Conservation (phyloP, 257 asterid species). For the Nicotiana sylvestris region DNA sequence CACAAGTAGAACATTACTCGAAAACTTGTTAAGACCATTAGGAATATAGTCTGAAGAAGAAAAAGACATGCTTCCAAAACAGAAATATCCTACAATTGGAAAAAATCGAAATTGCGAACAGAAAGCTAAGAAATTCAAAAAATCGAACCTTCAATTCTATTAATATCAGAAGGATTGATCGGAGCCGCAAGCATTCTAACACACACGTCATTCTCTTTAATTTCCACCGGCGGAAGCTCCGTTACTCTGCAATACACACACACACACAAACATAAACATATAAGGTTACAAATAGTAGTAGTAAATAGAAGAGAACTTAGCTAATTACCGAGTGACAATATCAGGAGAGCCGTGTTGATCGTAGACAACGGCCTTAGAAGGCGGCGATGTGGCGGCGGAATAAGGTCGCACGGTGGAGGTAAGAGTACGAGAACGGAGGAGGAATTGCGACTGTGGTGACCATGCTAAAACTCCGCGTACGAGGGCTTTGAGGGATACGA, state of each 20-base stretch:
- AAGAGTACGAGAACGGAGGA: conserved; percentile 11
- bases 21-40: neutral
- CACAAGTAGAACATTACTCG: neutral
- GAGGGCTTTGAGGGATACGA: conserved; percentile 29
- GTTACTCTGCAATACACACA: conserved; percentile 37
- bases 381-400: conserved; percentile 66
- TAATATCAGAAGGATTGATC: conserved; percentile 92
- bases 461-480: conserved; percentile 20
- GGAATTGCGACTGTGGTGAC: conserved; percentile 16
- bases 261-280: neutral
- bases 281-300: neutral
- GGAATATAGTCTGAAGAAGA: neutral
- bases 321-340: conserved; percentile 37
- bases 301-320: neutral
- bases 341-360: conserved; percentile 88
- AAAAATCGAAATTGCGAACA: neutral
- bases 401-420: conserved; percentile 37
- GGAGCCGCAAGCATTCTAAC: conserved; percentile 97
- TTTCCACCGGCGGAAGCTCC: conserved; percentile 67
- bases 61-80: neutral
- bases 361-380: conserved; percentile 85
- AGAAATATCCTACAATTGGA: too few relatives aligned
- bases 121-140: neutral
- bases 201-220: conserved; percentile 74
- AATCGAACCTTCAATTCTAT: conserved; percentile 71